Base-by-base conservation (phyloP, 768 basidiomycete genomes). In the Pulveroboletus sp. region DNA sequence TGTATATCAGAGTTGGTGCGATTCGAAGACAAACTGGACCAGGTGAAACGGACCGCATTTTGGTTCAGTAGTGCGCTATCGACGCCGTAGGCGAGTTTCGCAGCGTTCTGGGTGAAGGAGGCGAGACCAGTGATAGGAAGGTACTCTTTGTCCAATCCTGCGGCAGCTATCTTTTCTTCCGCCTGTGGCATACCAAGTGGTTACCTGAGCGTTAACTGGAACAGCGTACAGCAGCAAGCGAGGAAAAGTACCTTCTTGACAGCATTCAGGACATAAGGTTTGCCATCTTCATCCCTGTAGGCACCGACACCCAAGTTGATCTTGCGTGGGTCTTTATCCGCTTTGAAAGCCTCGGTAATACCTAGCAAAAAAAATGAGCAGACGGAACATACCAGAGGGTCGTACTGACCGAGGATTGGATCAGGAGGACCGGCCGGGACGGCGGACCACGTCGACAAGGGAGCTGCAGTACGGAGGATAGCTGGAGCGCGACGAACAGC, bases 221-320 rank as follows among this genome's bases (percentile, higher is more conserved):
- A 9, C 30, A 26, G 15, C 5, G 21, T 10, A 33, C 28, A 36
- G 36, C 26, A 36, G 39, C 27, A 43, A n/a, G 4, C 30, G 32
- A 24, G 28, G 9, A 43, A 37, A 59, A 46, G 21, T 41, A 86
- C 93, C 81, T 92, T 91, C 69, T 87, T 83, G 33, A 99, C 96
- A 38, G 84, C 83, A 40, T 79, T 84, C 49, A 99, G 76, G 48
- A 99, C 84, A 67, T 93, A 98, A 6, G 95, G 95, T 73, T 96
- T 97, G 49, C 96, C 96, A 47, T 86, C 77, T 56, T 83, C 90
- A 60, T 99, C 93, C 53, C 96, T 82, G 77, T 93, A 97, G 39
- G 92, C 90, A 61, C 96, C 96, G 57, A 97, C 96, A 64, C 96
- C 96, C 51, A 99, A 78, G 73, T 98, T 99, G 65, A 99, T 95